Conservation (phyloP, 257 asterid genomes). For the Solanum neorickii region DNA sequence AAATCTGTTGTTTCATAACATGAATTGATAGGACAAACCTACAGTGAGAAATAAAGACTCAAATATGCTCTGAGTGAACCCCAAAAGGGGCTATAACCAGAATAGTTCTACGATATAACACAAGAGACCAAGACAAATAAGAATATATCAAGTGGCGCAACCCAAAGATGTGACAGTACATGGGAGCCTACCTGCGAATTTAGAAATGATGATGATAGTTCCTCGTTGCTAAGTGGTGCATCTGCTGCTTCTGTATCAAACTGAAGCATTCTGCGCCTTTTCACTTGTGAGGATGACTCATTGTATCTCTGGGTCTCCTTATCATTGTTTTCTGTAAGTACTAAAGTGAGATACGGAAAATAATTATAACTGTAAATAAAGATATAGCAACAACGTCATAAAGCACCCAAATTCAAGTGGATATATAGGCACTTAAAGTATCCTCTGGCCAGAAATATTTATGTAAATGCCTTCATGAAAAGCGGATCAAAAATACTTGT, state of each 20-base stretch:
- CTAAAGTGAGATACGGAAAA: background rate
- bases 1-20: background rate
- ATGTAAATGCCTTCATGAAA: background rate
- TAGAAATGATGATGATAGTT: constrained; percentile 26
- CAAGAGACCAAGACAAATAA: background rate
- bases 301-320: constrained; percentile 29
- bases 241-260: constrained; percentile 54
- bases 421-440: background rate
- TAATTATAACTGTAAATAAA: background rate
- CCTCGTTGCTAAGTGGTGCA: constrained; percentile 38
- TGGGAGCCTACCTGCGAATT: constrained; percentile 49
- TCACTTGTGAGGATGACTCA: constrained; percentile 50
- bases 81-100: background rate
- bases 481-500: background rate
- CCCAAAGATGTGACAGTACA: background rate
- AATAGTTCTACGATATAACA: background rate
- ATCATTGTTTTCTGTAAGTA: constrained; percentile 36
- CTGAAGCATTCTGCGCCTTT: constrained; percentile 81
- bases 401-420: background rate
- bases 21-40: background rate
- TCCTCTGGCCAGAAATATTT: background rate
- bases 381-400: background rate
- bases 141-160: background rate
- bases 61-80: background rate
- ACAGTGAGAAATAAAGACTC: background rate